Evolutionary conservation across 306 rosid genomes (phyloP).

Genomic region (Ammopiptanthus mongolicus): DNA sequence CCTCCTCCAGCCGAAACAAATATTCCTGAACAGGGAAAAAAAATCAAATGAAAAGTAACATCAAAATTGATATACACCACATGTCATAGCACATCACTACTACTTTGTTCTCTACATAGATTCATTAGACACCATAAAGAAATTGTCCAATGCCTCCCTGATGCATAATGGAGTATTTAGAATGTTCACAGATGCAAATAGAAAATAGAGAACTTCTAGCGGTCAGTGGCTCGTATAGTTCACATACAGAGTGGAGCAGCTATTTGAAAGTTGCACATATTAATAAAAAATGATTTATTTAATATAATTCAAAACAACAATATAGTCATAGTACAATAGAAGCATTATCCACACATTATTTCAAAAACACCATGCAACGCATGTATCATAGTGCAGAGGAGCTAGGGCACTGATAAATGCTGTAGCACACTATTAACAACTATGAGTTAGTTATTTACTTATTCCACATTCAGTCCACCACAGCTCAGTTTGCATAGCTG

Average conservation of each 20-base stretch:
- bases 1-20: constrained; percentile 66
- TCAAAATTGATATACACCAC: constrained; percentile 1
- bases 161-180: neutral
- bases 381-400: neutral
- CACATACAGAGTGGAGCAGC: neutral
- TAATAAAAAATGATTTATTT: neutral
- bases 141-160: neutral
- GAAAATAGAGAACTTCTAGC: neutral
- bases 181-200: neutral
- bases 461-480: constrained; percentile 4
- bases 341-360: neutral
- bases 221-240: neutral
- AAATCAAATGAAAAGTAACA: constrained; percentile 9
- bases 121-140: neutral
- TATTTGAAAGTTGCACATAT: neutral
- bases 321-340: neutral
- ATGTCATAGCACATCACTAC: constrained; percentile 8
- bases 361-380: neutral
- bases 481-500: neutral
- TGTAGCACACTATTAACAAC: neutral
- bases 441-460: neutral
- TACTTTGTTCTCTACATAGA: neutral
- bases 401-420: neutral
- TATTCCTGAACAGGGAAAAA: constrained; percentile 49
- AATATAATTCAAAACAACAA: neutral